A percentile compares a stretch with the other conserved stretches of the same genome.
Evolutionary conservation across 208 protist genomes (phyloP).

Genomic region (Acanthamoeba healyi): DNA sequence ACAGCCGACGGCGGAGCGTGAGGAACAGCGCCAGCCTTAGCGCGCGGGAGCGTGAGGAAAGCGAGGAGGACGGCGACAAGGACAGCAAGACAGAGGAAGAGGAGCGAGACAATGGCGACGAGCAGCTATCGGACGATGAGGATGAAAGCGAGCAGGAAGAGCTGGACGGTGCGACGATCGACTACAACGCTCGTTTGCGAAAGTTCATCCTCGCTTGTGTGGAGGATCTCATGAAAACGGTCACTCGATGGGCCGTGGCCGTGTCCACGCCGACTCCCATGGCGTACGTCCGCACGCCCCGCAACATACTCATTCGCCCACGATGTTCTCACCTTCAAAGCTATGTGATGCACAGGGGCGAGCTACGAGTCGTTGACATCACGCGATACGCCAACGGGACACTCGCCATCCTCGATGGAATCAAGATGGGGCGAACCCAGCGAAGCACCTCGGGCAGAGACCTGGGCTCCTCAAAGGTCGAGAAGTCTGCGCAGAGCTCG

Average conservation of each 20-base stretch:
- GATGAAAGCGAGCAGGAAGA: neutral
- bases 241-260: conserved; percentile 67
- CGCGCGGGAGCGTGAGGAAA: neutral
- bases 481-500: conserved; percentile 9
- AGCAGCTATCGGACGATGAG: neutral
- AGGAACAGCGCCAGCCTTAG: neutral
- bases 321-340: neutral
- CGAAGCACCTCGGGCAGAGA: conserved; percentile 25
- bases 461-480: neutral
- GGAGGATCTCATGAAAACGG: conserved; percentile 65
- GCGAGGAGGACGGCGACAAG: conserved; percentile 12
- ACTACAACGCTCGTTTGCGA: conserved; percentile 1
- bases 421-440: neutral
- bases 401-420: neutral
- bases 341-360: neutral
- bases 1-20: neutral
- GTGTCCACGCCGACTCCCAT: neutral
- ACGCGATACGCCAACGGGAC: conserved; percentile 55
- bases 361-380: conserved; percentile 51
- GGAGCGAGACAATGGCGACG: neutral
- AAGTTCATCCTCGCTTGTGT: conserved; percentile 1
- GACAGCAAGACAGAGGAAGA: neutral
- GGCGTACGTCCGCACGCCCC: neutral
- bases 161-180: neutral
- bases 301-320: neutral